phyloP scores from a whole-genome alignment of 2,329 filamentous ascomycete species.

The Monosporascus sp. region DNA sequence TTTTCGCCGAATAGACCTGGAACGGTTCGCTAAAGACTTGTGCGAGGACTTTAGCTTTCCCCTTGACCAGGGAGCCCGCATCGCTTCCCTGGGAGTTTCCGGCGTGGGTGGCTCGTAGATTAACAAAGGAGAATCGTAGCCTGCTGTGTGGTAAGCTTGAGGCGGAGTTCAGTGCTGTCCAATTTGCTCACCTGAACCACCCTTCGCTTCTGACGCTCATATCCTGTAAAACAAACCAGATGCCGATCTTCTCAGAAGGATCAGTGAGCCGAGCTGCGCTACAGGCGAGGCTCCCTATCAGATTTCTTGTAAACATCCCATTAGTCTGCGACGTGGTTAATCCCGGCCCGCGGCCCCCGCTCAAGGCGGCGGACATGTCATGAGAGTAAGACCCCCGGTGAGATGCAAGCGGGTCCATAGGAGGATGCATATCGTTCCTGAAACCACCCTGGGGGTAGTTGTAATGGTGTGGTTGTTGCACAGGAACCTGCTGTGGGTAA shows the following conservation, averaged over 20 bases:
- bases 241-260: conserved; percentile 72
- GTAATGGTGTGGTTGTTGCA: conserved; percentile 21
- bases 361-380: conserved; percentile 26
- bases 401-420: conserved; percentile 20
- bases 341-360: not conserved
- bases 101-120: conserved; percentile 58
- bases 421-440: conserved; percentile 20
- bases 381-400: conserved; percentile 30
- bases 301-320: conserved; percentile 89
- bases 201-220: conserved; percentile 92
- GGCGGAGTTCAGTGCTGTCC: not conserved
- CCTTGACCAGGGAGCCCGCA: conserved; percentile 58
- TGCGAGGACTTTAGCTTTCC: conserved; percentile 75
- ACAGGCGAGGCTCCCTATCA: conserved; percentile 86
- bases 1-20: conserved; percentile 94
- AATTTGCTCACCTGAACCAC: conserved; percentile 66
- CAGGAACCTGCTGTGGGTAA: not conserved
- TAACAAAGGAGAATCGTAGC: conserved; percentile 71
- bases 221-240: conserved; percentile 97
- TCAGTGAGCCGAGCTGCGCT: conserved; percentile 84
- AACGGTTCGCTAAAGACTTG: conserved; percentile 84
- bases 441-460: conserved; percentile 23
- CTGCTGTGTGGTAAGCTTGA: conserved; percentile 29
- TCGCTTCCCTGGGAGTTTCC: conserved; percentile 31
- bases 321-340: conserved; percentile 48